Conservation (phyloP, 2,329 filamentous ascomycete genomes). For the Penicillium rolfsii region DNA sequence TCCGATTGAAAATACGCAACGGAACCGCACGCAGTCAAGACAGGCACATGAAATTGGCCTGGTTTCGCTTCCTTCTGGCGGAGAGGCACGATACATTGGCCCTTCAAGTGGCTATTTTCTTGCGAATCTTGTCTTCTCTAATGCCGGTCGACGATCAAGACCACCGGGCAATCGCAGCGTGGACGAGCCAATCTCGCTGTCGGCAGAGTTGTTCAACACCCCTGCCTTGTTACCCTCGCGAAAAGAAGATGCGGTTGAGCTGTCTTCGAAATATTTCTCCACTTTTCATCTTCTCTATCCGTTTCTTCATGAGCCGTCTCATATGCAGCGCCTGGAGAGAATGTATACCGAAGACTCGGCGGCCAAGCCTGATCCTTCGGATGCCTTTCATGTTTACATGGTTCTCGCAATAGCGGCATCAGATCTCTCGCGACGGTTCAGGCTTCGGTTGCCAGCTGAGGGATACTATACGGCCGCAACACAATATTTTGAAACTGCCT, state of each 20-base stretch:
- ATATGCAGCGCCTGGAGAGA: conserved; percentile 40
- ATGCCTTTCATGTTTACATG: conserved; percentile 57
- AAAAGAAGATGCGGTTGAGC: conserved; percentile 45
- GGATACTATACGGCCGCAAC: conserved; percentile 56
- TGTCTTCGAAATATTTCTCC: conserved; percentile 55
- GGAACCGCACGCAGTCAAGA: conserved; percentile 19
- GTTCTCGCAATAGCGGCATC: conserved; percentile 56
- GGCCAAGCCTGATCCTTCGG: conserved; percentile 34
- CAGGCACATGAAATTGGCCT: conserved; percentile 58
- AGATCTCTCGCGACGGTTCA: conserved; percentile 50
- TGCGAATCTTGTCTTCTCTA: conserved; percentile 54
- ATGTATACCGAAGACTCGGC: conserved; percentile 38
- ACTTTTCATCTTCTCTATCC: conserved; percentile 55
- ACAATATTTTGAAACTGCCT: conserved; percentile 51
- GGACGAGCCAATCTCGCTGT: conserved; percentile 26
- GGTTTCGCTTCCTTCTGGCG: conserved; percentile 54
- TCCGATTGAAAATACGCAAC: conserved; percentile 9
- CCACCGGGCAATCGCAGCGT: conserved; percentile 5
- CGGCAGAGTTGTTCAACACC: conserved; percentile 33
- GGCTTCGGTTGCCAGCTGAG: conserved; percentile 52
- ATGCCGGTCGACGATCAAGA: conserved; percentile 34
- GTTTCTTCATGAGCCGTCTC: conserved; percentile 52
- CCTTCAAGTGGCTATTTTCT: conserved; percentile 61
- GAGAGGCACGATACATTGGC: conserved; percentile 56
- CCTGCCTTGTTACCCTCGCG: conserved; percentile 34